Conservation (phyloP, 805 yeast genomes). For the Clavispora carvajalis region DNA sequence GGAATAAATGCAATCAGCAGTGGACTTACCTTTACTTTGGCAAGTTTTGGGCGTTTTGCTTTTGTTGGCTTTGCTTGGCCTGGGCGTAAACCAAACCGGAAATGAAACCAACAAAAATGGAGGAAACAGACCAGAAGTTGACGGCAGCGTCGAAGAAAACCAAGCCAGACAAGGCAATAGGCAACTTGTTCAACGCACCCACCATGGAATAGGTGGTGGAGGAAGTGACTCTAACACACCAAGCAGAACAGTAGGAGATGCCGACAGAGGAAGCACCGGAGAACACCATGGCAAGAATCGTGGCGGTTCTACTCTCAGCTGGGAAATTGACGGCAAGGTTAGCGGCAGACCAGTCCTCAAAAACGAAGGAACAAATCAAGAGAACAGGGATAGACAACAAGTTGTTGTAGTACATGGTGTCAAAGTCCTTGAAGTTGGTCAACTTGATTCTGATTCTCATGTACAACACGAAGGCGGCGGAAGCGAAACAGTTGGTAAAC, state of each 20-base stretch:
- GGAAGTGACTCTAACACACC: conserved; percentile 99
- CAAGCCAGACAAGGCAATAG: conserved; percentile 93
- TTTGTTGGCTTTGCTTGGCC: conserved; percentile 87
- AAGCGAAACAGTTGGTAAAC: conserved; percentile 89
- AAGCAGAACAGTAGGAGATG: conserved; percentile 97
- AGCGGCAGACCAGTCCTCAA: conserved; percentile 90
- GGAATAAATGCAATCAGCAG: background rate
- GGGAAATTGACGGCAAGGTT: conserved; percentile 81
- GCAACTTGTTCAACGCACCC: conserved; percentile 97
- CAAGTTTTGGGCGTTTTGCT: conserved; percentile 30
- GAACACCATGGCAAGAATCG: conserved; percentile 77
- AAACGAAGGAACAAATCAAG: conserved; percentile 62
- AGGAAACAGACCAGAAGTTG: conserved; percentile 85
- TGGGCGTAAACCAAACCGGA: conserved; percentile 96
- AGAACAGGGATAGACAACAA: conserved; percentile 88
- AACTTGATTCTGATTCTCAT: conserved; percentile 98
- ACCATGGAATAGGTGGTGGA: conserved; percentile 99
- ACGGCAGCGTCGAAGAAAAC: conserved; percentile 92
- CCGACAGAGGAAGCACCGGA: conserved; percentile 95
- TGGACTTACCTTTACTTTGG: conserved; percentile 12
- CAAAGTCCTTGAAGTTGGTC: conserved; percentile 93
- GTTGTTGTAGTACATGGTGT: conserved; percentile 96
- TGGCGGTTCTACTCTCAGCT: conserved; percentile 56
- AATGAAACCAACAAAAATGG: conserved; percentile 87
- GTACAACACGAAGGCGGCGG: conserved; percentile 87